Base-by-base conservation (phyloP, 768 basidiomycete species). In the Trametes maxima region DNA sequence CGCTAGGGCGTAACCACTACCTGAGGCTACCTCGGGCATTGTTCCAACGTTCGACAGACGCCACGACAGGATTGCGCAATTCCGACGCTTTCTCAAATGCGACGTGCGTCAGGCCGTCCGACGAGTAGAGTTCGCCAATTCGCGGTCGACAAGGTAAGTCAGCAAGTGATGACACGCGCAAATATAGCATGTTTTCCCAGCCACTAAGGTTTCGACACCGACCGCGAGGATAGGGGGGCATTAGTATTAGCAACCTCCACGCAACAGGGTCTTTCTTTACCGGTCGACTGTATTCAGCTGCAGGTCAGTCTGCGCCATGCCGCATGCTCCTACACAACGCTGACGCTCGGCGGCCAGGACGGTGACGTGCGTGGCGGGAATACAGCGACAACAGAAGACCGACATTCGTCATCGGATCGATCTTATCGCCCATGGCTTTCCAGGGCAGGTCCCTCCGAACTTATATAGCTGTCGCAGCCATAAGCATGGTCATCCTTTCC, bases 401-500 rank as follows among this genome's bases (percentile, higher is more conserved):
- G 21, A 50, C 42, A 19, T 43, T 49, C 53, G 54, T 61, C 48
- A 56, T 61, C 48, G 49, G 42, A 55, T 55, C 54, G 48, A 56
- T 56, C 60, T 50, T 51, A 45, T 51, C 54, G 48, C 22, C 8
- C 54, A 62, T 62, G 54, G 42, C 46, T 33, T 19, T 61, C 55
- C 43, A 42, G 37, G 37, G 57, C 37, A 53, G 37, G n/a, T 66
- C 65, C 21, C 47, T 52, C 60, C 59, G 47, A 47, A 43, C 63
- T 14, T 67, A 64, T 64, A 64, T 67, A 62, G 25, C 57, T 3
- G 57, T 55, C 57, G 57, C 52, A 17, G 44, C 51, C 50, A 17
- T 60, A 22, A 48, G 63, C 57, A 62, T 67, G 60, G 49, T 55
- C 14, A 54, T 50, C 14, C 43, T 59, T 3, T 52, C 53, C 50